phyloP scores from a whole-genome alignment of 2,329 filamentous ascomycete species.

The Pleomassaria siparia region DNA sequence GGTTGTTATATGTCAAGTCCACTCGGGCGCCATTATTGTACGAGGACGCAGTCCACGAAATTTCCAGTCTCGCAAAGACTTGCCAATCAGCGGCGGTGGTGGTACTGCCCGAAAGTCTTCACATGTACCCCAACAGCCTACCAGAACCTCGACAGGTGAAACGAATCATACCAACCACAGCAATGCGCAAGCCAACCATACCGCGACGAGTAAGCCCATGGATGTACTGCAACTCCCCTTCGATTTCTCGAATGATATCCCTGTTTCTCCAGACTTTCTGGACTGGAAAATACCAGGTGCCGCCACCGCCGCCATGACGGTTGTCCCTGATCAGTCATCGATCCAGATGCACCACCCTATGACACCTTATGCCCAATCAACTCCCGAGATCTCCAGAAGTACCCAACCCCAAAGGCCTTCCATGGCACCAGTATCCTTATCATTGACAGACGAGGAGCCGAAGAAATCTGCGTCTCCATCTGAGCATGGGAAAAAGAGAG shows the following conservation, averaged over 20 bases:
- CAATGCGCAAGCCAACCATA: constrained; percentile 25
- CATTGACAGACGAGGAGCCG: constrained; percentile 58
- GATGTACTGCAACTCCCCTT: constrained; percentile 45
- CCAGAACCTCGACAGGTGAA: constrained; percentile 41
- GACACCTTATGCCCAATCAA: constrained; percentile 54
- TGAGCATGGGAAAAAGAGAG: constrained; percentile 34
- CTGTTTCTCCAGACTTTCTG: constrained; percentile 45
- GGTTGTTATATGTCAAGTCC: constrained; percentile 77
- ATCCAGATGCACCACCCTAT: constrained; percentile 35
- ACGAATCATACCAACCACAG: constrained; percentile 31
- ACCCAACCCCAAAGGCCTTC: constrained; percentile 43
- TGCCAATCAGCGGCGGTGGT: constrained; percentile 79
- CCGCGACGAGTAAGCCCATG: constrained; percentile 31
- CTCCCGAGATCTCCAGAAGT: constrained; percentile 53
- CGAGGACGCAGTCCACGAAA: constrained; percentile 90
- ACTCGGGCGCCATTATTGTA: constrained; percentile 89
- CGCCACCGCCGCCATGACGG: constrained; percentile 48
- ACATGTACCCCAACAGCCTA: constrained; percentile 38
- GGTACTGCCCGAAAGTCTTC: constrained; percentile 70
- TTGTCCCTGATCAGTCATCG: constrained; percentile 43
- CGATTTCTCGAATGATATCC: constrained; percentile 43
- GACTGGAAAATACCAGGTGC: constrained; percentile 48
- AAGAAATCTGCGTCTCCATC: constrained; percentile 42
- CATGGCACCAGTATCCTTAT: constrained; percentile 56
- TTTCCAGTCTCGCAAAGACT: constrained; percentile 91